Conservation (phyloP, 176 grass and related monocot species). For the Eleusine coracana region DNA sequence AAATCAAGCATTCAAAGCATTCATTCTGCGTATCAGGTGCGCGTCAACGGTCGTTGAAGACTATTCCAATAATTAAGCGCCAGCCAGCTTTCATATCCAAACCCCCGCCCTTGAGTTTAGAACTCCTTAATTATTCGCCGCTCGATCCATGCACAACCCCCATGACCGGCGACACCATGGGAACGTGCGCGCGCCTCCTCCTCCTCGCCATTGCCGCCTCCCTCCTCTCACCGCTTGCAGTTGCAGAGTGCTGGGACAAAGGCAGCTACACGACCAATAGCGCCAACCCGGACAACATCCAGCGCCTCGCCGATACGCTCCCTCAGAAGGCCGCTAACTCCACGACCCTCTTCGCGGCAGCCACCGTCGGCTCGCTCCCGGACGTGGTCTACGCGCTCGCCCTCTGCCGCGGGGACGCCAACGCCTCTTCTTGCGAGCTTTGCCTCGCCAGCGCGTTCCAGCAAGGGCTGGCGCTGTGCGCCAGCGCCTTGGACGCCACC, state of each 20-base stretch:
- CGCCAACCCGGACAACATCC: conserved; percentile 45
- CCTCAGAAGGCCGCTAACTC: conserved; percentile 10
- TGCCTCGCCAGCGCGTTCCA: conserved; percentile 26
- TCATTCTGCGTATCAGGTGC: too few relatives aligned
- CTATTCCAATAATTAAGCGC: too few relatives aligned
- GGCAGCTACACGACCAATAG: neutral
- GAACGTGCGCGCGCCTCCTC: neutral
- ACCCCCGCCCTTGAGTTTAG: too few relatives aligned
- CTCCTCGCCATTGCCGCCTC: neutral
- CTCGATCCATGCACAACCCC: too few relatives aligned
- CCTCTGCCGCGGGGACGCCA: conserved; percentile 51
- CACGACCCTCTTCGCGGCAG: conserved; percentile 23
- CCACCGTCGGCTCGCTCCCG: conserved; percentile 13
- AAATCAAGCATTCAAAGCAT: too few relatives aligned
- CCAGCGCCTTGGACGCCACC: conserved; percentile 7
- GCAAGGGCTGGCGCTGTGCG: conserved; percentile 43
- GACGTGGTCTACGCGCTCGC: conserved; percentile 40
- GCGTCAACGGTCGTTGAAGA: too few relatives aligned
- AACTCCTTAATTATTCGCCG: too few relatives aligned
- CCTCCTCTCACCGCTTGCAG: too few relatives aligned
- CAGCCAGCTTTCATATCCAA: too few relatives aligned
- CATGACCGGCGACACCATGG: too few relatives aligned
- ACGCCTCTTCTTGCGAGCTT: conserved; percentile 2
- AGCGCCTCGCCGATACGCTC: conserved; percentile 12
- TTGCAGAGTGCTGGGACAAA: too few relatives aligned